Evolutionary conservation across 2,329 filamentous ascomycete genomes (phyloP), one percentile per base, ranked within the genome.

Genomic region (Cladorrhinum sp.): DNA sequence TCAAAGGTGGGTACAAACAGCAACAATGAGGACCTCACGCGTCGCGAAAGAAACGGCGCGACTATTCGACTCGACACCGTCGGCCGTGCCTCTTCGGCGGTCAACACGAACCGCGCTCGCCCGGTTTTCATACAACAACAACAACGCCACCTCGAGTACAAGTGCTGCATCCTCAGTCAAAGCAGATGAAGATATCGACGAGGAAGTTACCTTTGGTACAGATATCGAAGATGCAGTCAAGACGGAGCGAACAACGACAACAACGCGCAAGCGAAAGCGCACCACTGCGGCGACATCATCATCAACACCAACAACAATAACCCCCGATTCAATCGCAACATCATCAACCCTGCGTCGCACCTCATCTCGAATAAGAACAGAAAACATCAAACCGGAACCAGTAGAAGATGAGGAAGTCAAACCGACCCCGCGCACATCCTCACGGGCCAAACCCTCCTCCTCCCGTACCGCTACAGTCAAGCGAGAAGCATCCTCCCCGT

Each of bases 31-130:
- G 48, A 82, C 83, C 3, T 87, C 85, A 8, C 77, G 80, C 48
- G 73, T 85, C 56, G 85, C 85, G 8, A 79, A 79, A 67, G 84
- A 88, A 25, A 83, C 85, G 0, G 74, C 83, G 3, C 84, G 79
- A 63, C 72, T 86, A n/a, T 75, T 86, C 52, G 77, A 81, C 64
- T 48, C 8, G 22, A 72, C 76, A 5, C 75, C 79, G 2, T 18
- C 68, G 69, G 69, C 63, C n/a, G 48, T 60, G 22, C 69, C 72
- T 12, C 74, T 75, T 8, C 77, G 78, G 50, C 77, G 81, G 62
- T 77, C 77, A 60, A 80, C 85, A 65, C 74, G 82, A 63, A 75
- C 79, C n/a, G 73, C 75, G 2, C 72, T 83, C 58, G 76, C 81
- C 22, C 75, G 81, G 55, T 82, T 83, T 69, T 72, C 79, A 7